Evolutionary conservation across 331 rosid species (phyloP).

Genomic region (Malus hybrid): DNA sequence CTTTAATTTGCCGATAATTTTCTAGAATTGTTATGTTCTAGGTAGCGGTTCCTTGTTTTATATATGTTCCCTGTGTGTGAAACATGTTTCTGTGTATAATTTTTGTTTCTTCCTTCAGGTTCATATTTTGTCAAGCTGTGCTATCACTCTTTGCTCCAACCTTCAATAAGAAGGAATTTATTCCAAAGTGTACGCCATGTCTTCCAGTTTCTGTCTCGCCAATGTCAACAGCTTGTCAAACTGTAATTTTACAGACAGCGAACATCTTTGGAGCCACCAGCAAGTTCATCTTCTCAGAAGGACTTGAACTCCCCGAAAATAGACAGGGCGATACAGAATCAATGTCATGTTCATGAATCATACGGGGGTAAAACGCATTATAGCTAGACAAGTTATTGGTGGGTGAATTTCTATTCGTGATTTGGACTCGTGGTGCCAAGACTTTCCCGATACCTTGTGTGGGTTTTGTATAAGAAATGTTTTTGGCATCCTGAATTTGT

Average conservation of each 20-base stretch:
- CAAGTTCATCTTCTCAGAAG: slow-evolving; percentile 50
- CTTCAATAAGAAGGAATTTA: slow-evolving; percentile 45
- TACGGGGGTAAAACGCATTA: neutral
- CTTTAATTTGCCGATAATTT: neutral
- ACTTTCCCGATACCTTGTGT: neutral
- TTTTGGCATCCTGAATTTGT: neutral
- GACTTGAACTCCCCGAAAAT: slow-evolving; percentile 32
- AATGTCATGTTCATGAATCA: slow-evolving; percentile 14
- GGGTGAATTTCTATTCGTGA: neutral
- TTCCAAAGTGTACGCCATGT: slow-evolving; percentile 65
- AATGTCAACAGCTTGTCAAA: slow-evolving; percentile 22
- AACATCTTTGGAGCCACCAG: slow-evolving; percentile 45
- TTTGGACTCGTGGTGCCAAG: neutral
- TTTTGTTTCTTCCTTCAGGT: slow-evolving; percentile 37
- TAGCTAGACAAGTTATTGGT: neutral
- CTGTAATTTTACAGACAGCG: slow-evolving; percentile 46
- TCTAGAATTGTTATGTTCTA: neutral
- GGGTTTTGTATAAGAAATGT: neutral
- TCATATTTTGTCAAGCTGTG: slow-evolving; percentile 66
- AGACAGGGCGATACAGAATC: slow-evolving; percentile 7
- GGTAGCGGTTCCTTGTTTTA: neutral
- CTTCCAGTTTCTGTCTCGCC: slow-evolving; percentile 48
- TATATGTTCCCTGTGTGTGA: neutral
- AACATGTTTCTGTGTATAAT: neutral
- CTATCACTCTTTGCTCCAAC: slow-evolving; percentile 52